These are phyloP conservation scores for Calocybe indica DNA, from an alignment of 768 basidiomycete genomes.

Conservation along the genomic window DNA sequence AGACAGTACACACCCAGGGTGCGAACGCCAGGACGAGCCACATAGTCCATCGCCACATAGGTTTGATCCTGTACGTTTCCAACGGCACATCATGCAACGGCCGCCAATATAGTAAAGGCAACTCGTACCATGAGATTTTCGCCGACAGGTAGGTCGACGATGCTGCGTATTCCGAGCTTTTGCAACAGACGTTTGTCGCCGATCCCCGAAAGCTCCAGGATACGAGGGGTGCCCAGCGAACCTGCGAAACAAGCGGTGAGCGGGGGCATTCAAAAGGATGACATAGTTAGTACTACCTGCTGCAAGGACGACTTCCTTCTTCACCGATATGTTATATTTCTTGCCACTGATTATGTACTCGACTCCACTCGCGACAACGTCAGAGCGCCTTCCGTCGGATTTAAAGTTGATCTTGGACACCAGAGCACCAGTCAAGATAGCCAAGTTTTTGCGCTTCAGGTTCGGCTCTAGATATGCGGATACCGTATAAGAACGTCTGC, in stretches of 20 bases:
- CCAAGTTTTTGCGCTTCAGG: slow-evolving; percentile 20
- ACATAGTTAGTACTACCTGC: slow-evolving; percentile 20
- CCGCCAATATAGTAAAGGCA: no score
- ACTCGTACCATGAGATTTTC: slow-evolving; percentile 2
- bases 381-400: not conserved
- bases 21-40: no score
- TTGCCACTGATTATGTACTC: slow-evolving; percentile 28
- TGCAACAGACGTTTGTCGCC: slow-evolving; percentile 34
- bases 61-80: no score
- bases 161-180: slow-evolving; percentile 4
- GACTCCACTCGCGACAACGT: slow-evolving; percentile 32
- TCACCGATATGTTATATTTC: slow-evolving; percentile 25
- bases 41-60: no score
- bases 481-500: slow-evolving; percentile 10
- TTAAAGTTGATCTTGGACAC: slow-evolving; percentile 16
- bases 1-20: no score
- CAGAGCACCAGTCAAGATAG: slow-evolving; percentile 23
- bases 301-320: slow-evolving; percentile 42
- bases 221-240: slow-evolving; percentile 20
- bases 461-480: slow-evolving; percentile 11
- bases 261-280: not conserved
- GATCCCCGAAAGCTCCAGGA: slow-evolving; percentile 40
- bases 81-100: no score
- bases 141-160: slow-evolving; percentile 8
- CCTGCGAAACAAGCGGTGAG: not conserved